Evolutionary conservation across 2,329 filamentous ascomycete genomes (phyloP), one percentile per base, ranked within the genome.

Genomic region (Thelonectria olida): DNA sequence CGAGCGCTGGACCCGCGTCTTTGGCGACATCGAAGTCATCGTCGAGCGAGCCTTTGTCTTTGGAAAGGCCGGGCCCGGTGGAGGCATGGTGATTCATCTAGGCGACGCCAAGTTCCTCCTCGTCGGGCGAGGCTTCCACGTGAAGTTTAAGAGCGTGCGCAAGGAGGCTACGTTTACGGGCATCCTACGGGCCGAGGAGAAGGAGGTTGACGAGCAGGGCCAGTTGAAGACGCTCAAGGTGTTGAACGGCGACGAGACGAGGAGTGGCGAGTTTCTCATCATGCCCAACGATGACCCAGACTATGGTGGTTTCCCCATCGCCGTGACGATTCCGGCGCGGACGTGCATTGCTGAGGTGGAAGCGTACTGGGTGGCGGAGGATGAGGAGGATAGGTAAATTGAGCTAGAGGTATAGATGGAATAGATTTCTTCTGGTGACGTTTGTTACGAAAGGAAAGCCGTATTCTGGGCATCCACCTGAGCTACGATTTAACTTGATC

Each of bases 231-330:
- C 76, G 9, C 44, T 74, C 38, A 64, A 77, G 10, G 64, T 74
- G 0, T 36, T 80, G 4, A 80, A 80, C 34, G 79, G 79, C 8
- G 79, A 80, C 54, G 79, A 81, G 70, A 80, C 78, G 1, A 69
- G 78, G 41, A 75, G 74, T 64, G 84, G 84, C 2, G 73, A 74
- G 47, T 81, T 79, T 48, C 68, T 79, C 17, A 83, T 86, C 64
- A 88, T 88, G 85, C 85, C 83, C 1, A 84, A 81, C 58, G 81
- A 85, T 31, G 77, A 85, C 31, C 83, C 84, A 0, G 84, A 86
- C 61, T 86, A 86, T 67, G 84, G 84, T 1, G 82, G 81, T 0
- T 86, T 86, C 58, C 83, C 83, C 0, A 86, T 86, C 28, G 79
- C 79, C 23, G 79, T 87, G 2, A 86, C 83, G 0, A 81, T 86